Percentiles rank a stretch among this genome's conserved stretches.
Conservation (phyloP, 2,329 filamentous ascomycete species). For the Venturia pyrina region DNA sequence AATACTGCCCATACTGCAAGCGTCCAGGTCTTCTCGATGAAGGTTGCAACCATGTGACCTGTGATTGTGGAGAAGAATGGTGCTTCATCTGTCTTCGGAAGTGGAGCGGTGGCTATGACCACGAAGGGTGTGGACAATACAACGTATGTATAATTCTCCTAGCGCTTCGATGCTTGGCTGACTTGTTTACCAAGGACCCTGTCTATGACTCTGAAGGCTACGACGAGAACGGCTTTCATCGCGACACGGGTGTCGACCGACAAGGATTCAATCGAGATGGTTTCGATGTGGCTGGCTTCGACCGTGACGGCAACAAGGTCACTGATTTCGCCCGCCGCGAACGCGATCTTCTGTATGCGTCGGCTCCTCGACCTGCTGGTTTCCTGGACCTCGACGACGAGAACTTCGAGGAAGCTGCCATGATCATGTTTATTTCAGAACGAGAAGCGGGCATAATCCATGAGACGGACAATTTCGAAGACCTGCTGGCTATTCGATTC, state of each 20-base stretch:
- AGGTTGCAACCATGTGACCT: conserved; percentile 26
- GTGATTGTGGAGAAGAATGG: conserved; percentile 21
- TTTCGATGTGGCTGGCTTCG: not conserved
- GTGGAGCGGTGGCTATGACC: conserved; percentile 21
- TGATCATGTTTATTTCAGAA: not conserved
- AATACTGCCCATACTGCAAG: conserved; percentile 21
- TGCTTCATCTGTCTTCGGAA: conserved; percentile 22
- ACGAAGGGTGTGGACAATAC: conserved; percentile 24
- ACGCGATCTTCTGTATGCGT: not conserved
- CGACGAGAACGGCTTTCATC: conserved; percentile 24
- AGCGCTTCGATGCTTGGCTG: not conserved
- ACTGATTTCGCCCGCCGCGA: not conserved
- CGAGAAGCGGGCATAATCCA: not conserved
- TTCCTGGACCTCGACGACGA: not conserved
- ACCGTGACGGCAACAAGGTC: not conserved
- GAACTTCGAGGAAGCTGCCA: not conserved
- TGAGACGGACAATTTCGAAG: not conserved
- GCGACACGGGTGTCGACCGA: conserved; percentile 20
- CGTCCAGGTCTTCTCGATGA: conserved; percentile 21
- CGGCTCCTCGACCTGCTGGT: not conserved
- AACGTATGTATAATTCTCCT: conserved; percentile 11
- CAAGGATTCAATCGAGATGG: conserved; percentile 17
- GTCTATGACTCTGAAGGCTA: conserved; percentile 23
- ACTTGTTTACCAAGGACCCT: conserved; percentile 13
- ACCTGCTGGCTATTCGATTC: not conserved